A percentile compares a stretch with the other conserved stretches of the same genome.
Conservation (phyloP, 1,139 yeast genomes). For the Saccharomyces uvarum region DNA sequence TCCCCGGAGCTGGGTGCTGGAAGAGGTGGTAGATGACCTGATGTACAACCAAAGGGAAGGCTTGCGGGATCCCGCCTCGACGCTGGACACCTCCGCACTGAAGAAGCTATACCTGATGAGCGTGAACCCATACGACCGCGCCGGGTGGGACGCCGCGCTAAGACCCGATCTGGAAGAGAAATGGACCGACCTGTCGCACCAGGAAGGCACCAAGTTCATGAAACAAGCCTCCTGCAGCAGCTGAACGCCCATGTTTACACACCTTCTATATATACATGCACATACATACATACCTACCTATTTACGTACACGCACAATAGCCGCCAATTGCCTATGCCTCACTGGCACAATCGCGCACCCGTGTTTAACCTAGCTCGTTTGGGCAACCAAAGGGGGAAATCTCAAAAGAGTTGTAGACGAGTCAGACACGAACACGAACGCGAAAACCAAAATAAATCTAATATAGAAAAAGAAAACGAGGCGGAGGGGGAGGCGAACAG, state of each 20-base stretch:
- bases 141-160: constrained; percentile 57
- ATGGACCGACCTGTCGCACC: constrained; percentile 43
- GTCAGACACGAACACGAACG: background rate
- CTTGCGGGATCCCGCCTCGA: constrained; percentile 18
- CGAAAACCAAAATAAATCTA: background rate
- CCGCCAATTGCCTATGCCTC: background rate
- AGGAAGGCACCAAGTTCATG: constrained; percentile 46
- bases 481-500: background rate
- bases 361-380: background rate
- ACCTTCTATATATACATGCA: background rate
- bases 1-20: constrained; percentile 81
- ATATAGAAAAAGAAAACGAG: background rate
- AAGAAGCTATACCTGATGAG: constrained; percentile 56
- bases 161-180: constrained; percentile 45
- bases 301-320: background rate
- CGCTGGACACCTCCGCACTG: constrained; percentile 33
- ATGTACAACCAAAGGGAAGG: constrained; percentile 29
- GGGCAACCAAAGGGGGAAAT: background rate
- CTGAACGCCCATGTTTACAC: constrained; percentile 24
- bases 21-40: constrained; percentile 58
- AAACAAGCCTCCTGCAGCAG: constrained; percentile 61
- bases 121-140: constrained; percentile 50
- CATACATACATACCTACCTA: background rate
- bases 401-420: background rate
- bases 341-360: background rate